Evolutionary conservation across 1,139 yeast genomes (phyloP), one percentile per base, ranked within the genome.

Genomic region (Yamadazyma triangularis): DNA sequence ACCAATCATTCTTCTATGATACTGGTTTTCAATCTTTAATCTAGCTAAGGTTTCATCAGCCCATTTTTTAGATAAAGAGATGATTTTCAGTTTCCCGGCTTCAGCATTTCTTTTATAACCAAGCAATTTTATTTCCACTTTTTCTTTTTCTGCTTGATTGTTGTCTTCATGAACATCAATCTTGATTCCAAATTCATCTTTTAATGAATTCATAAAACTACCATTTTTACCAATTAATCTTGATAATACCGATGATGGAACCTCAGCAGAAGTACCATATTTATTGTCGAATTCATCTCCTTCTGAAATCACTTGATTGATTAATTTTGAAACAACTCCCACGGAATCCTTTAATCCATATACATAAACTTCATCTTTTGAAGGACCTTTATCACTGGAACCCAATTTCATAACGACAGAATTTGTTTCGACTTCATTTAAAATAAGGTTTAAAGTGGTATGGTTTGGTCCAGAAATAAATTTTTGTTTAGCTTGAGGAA

Each of bases 181-280:
- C 45, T 72, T 74, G 41, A 86, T 88, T 28, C 81, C 89, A 48
- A 70, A 87, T 51, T 85, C 84, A n/a, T 84, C 87, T 44, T 82
- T 73, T 42, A 87, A 59, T 32, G 76, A 64, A 45, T 76, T 73
- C 53, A 91, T 62, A 51, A 79, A 77, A 26, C 85, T 63, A 35
- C 98, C 98, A 40, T 77, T 85, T 55, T 82, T 84, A 44, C 98
- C 99, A 56, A 93, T 87, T 34, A 93, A 70, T 58, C 94, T 79
- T 25, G 93, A 73, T 38, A 89, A 67, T 28, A 77, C 74, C 34
- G 70, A 64, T 2, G 77, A 58, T 38, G 96, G 95, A 49, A 87
- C 79, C 11, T 30, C 15, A 11, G 56, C 41, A 25, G 71, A 62
- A 14, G 77, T 57, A 31, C 67, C 60, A 56, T 73, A 84, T 31